Evolutionary conservation across 2,329 filamentous ascomycete genomes (phyloP).

Genomic region (Ophiostoma sp.): DNA sequence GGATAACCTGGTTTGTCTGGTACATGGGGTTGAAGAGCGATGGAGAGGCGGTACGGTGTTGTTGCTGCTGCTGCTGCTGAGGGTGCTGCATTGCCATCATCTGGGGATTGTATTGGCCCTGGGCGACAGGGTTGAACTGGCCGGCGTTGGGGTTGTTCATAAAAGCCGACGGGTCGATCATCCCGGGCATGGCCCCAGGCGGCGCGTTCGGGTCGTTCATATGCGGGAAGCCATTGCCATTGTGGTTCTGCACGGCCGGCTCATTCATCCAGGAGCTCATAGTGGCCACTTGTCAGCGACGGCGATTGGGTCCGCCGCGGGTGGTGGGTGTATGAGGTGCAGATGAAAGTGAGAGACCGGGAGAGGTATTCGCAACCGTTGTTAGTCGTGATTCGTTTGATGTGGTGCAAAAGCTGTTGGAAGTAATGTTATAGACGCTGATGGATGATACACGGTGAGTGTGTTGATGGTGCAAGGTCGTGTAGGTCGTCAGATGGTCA

Average conservation of each 20-base stretch:
- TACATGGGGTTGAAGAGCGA: conserved; percentile 66
- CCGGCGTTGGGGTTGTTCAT: conserved; percentile 45
- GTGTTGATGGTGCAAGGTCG: not conserved
- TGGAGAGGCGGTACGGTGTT: conserved; percentile 67
- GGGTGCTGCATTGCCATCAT: conserved; percentile 59
- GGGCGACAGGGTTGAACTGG: conserved; percentile 24
- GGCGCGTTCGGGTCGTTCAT: conserved; percentile 55
- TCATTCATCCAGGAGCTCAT: conserved; percentile 72
- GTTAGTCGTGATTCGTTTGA: not conserved
- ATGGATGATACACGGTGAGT: not conserved
- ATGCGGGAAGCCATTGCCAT: conserved; percentile 63
- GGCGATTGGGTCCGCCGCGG: conserved; percentile 33
- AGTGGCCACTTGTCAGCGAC: conserved; percentile 29
- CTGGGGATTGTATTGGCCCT: conserved; percentile 57
- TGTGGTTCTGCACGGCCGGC: conserved; percentile 61
- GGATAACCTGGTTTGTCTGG: conserved; percentile 79
- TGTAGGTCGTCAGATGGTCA: conserved; percentile 9
- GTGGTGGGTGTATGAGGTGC: conserved; percentile 17
- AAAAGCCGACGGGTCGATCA: conserved; percentile 62
- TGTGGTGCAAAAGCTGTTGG: not conserved
- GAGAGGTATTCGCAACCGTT: not conserved
- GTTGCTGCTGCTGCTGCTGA: conserved; percentile 30
- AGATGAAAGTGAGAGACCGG: not conserved
- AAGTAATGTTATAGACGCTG: not conserved
- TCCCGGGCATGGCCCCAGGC: conserved; percentile 43